Evolutionary conservation across 768 basidiomycete species (phyloP).

Genomic region (Heimioporus sp.): DNA sequence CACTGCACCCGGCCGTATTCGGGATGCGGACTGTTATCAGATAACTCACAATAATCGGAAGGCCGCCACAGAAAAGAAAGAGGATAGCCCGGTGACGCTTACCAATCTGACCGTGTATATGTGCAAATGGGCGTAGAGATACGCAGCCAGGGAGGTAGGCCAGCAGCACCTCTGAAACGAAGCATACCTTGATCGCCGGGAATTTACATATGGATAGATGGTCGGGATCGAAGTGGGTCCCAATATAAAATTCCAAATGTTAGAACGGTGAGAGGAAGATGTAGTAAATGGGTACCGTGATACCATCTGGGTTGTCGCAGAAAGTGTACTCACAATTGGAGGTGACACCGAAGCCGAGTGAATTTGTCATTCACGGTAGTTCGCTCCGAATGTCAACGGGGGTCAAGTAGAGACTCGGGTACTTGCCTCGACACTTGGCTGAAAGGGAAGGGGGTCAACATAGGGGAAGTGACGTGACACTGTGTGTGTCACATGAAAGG

Average conservation of each 20-base stretch:
- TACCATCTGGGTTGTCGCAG: no score
- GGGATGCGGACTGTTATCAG: conserved; percentile 12
- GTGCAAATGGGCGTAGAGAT: conserved; percentile 15
- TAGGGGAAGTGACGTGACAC: neutral
- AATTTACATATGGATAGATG: conserved; percentile 8
- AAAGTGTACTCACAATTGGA: no score
- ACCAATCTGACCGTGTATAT: neutral
- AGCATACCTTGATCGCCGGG: conserved; percentile 17
- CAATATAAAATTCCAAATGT: conserved; percentile 8
- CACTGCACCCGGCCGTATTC: conserved; percentile 14
- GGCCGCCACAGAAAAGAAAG: conserved; percentile 6
- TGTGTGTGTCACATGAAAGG: no score
- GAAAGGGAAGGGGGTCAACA: no score
- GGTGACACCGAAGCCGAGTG: no score
- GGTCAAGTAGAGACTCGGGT: no score
- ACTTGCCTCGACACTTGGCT: no score
- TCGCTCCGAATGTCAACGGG: no score
- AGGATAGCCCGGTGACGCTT: conserved; percentile 4
- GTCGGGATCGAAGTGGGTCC: conserved; percentile 22
- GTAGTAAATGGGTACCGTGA: neutral
- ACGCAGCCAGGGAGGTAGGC: conserved; percentile 17
- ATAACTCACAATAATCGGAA: conserved; percentile 10
- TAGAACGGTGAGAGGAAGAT: conserved; percentile 1
- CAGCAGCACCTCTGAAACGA: conserved; percentile 6
- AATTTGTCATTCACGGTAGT: no score